phyloP scores from a whole-genome alignment of 768 basidiomycete genomes.

The Rhizopogon rudus region DNA sequence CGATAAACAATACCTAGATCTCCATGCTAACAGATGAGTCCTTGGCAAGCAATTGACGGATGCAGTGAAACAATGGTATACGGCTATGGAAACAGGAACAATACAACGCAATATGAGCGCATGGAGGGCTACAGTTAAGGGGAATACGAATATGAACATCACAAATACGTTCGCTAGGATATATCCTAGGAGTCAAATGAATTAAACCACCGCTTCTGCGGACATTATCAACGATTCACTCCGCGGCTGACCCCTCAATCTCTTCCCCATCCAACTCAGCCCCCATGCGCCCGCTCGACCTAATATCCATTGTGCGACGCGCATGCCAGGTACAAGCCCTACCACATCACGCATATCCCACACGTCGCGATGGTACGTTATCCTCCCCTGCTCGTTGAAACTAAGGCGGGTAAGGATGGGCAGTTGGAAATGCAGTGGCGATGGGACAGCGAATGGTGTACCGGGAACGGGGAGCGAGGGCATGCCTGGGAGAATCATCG shows the following conservation, averaged over 20 bases:
- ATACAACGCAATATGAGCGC: neutral
- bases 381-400: conserved; percentile 79
- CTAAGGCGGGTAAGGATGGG: conserved; percentile 67
- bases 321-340: conserved; percentile 65
- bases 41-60: too few relatives aligned
- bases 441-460: conserved; percentile 53
- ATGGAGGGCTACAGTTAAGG: neutral
- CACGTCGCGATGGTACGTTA: conserved; percentile 75
- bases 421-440: conserved; percentile 70
- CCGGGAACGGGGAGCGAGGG: conserved; percentile 55
- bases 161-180: too few relatives aligned
- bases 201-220: neutral
- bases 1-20: too few relatives aligned
- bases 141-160: neutral
- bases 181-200: too few relatives aligned
- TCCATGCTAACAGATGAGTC: too few relatives aligned
- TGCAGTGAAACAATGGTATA: too few relatives aligned
- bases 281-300: conserved; percentile 57
- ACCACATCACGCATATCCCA: conserved; percentile 80
- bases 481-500: conserved; percentile 25
- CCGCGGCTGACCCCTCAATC: neutral
- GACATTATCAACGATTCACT: neutral
- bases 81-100: neutral
- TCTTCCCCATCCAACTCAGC: conserved; percentile 33
- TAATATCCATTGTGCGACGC: conserved; percentile 63